phyloP scores from a whole-genome alignment of 768 basidiomycete species.

The Macrolepiota dolichaula region DNA sequence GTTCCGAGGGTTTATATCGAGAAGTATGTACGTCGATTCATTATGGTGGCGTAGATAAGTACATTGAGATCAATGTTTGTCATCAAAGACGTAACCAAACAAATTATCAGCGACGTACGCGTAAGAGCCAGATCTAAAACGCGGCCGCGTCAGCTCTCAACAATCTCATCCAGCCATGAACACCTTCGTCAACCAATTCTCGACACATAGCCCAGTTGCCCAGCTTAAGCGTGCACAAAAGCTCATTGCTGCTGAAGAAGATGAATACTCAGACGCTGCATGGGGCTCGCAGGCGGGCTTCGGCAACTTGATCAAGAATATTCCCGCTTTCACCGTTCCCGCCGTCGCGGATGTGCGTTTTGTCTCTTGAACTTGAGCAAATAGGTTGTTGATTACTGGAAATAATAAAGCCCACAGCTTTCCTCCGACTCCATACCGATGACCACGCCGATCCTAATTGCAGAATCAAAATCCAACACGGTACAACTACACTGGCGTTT shows the following conservation, averaged over 20 bases:
- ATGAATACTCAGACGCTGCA: constrained; percentile 59
- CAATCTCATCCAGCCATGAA: constrained; percentile 51
- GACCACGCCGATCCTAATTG: constrained; percentile 92
- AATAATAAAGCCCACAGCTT: constrained; percentile 71
- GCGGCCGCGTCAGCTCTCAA: constrained; percentile 42
- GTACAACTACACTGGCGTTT: constrained; percentile 98
- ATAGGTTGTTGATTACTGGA: not conserved
- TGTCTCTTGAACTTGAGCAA: constrained; percentile 1
- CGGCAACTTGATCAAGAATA: constrained; percentile 67
- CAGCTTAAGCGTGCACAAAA: constrained; percentile 48
- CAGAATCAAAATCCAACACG: constrained; percentile 97
- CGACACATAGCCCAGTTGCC: constrained; percentile 48
- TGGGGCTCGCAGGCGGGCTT: constrained; percentile 88
- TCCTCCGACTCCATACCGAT: constrained; percentile 91
- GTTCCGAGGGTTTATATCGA: constrained; percentile 40
- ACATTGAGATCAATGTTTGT: constrained; percentile 8
- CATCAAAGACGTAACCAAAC: constrained; percentile 24
- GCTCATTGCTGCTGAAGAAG: constrained; percentile 52
- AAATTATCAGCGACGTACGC: constrained; percentile 29
- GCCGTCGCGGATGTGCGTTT: constrained; percentile 70
- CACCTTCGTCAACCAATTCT: constrained; percentile 61
- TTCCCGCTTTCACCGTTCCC: constrained; percentile 71
- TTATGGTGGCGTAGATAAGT: constrained; percentile 22
- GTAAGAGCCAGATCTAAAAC: constrained; percentile 26
- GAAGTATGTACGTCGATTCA: constrained; percentile 39